Conservation (phyloP, 2,329 filamentous ascomycete species). For the Byssochlamys sp. region DNA sequence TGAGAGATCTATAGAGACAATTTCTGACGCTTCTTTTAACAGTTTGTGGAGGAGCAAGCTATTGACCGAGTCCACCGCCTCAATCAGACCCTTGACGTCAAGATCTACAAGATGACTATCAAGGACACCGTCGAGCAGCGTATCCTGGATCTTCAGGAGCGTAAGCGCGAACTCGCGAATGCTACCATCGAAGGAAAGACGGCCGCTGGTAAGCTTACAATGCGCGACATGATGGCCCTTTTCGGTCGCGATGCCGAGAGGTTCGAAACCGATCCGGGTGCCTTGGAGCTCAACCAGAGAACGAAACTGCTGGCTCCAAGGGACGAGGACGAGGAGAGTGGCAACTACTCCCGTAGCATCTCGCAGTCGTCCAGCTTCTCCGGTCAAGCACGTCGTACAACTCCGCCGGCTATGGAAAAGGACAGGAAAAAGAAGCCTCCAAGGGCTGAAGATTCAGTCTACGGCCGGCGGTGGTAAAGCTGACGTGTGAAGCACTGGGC, state of each 20-base stretch:
- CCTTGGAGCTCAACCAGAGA: slow-evolving; percentile 27
- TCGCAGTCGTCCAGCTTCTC: slow-evolving; percentile 11
- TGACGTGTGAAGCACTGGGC: not conserved
- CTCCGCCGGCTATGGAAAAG: slow-evolving; percentile 12
- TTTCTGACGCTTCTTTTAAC: slow-evolving; percentile 7
- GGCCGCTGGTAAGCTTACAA: slow-evolving; percentile 71
- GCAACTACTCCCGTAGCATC: slow-evolving; percentile 2
- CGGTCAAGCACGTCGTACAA: slow-evolving; percentile 10
- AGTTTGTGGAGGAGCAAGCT: slow-evolving; percentile 96
- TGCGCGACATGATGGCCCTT: slow-evolving; percentile 86
- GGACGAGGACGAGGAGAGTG: slow-evolving; percentile 13
- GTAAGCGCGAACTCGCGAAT: slow-evolving; percentile 84
- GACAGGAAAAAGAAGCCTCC: slow-evolving; percentile 10
- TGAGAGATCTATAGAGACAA: not conserved
- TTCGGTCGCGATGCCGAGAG: slow-evolving; percentile 64
- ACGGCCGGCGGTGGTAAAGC: slow-evolving; percentile 31
- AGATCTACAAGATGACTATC: slow-evolving; percentile 89
- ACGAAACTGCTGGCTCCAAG: slow-evolving; percentile 20
- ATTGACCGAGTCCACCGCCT: slow-evolving; percentile 98
- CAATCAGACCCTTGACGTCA: slow-evolving; percentile 87
- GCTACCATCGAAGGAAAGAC: slow-evolving; percentile 75
- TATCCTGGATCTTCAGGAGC: slow-evolving; percentile 87
- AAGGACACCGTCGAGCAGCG: slow-evolving; percentile 80
- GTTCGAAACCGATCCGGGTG: slow-evolving; percentile 30
- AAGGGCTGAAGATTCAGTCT: slow-evolving; percentile 31